These are phyloP conservation scores for Calycina herbarum DNA, from an alignment of 2,329 filamentous ascomycete genomes.

Conservation along the genomic window DNA sequence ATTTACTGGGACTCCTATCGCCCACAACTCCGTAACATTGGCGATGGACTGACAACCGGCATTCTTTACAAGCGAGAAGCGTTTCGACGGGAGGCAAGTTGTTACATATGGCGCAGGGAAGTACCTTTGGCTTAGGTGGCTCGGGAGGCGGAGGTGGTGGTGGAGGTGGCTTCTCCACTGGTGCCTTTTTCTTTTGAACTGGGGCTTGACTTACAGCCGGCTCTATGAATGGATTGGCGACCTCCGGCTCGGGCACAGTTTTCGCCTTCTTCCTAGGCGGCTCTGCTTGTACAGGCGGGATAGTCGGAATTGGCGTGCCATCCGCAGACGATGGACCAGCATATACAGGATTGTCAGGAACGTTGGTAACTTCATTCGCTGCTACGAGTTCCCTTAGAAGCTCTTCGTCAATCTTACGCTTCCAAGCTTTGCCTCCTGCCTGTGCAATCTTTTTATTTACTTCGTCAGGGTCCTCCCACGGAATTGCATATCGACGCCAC, in stretches of 20 bases:
- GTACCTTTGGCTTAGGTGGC: conserved; percentile 71
- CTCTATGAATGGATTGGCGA: conserved; percentile 36
- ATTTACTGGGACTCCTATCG: conserved; percentile 71
- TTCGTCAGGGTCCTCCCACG: conserved; percentile 93
- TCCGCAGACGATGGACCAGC: conserved; percentile 24
- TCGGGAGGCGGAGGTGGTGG: conserved; percentile 69
- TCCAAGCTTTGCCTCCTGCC: conserved; percentile 78
- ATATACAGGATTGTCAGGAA: conserved; percentile 41
- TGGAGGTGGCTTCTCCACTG: conserved; percentile 61
- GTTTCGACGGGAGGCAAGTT: conserved; percentile 69
- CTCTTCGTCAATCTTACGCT: conserved; percentile 89
- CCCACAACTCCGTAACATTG: conserved; percentile 85
- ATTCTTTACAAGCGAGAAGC: conserved; percentile 79
- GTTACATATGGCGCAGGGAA: conserved; percentile 85
- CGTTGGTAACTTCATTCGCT: conserved; percentile 60
- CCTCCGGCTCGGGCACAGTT: conserved; percentile 48
- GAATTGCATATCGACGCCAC: conserved; percentile 94
- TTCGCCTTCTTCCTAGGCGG: conserved; percentile 68
- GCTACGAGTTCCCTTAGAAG: conserved; percentile 71
- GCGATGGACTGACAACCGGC: conserved; percentile 86
- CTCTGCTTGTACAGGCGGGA: conserved; percentile 43
- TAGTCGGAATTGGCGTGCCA: conserved; percentile 28
- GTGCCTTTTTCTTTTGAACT: conserved; percentile 47
- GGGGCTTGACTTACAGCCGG: conserved; percentile 22
- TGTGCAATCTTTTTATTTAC: conserved; percentile 82